These are phyloP conservation scores for Lithospermum erythrorhizon DNA, from an alignment of 257 asterid genomes.

Conservation along the genomic window DNA sequence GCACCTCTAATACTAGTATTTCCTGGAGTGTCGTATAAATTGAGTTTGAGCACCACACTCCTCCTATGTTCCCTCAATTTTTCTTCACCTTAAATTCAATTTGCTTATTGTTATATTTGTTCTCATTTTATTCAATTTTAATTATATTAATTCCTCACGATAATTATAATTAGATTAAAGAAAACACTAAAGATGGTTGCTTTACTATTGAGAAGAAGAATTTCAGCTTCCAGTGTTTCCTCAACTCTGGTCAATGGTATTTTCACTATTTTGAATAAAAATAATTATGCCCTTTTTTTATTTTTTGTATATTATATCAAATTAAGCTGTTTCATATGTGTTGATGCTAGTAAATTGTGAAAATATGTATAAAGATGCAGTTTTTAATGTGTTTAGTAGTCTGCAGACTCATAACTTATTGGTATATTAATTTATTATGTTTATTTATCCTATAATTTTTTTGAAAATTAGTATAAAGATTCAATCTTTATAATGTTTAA, in stretches of 20 bases:
- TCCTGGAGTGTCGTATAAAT: not conserved
- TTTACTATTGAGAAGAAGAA: not conserved
- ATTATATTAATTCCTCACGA: too few species aligned
- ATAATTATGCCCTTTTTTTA: not conserved
- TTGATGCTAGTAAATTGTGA: not conserved
- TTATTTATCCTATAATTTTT: not conserved
- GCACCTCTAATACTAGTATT: too few species aligned
- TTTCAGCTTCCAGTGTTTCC: not conserved
- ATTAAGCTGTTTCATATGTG: not conserved
- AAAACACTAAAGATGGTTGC: not conserved
- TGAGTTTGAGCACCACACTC: slow-evolving; percentile 6
- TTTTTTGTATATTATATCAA: slow-evolving; percentile 2
- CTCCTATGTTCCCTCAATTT: slow-evolving; percentile 7
- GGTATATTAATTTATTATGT: not conserved
- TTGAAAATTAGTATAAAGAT: not conserved
- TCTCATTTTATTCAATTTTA: slow-evolving; percentile 7
- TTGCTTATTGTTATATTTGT: not conserved
- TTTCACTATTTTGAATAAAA: slow-evolving; percentile 4
- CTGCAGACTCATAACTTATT: not conserved
- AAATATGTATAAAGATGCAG: not conserved
- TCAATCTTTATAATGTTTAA: too few species aligned
- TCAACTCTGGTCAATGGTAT: not conserved
- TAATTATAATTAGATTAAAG: too few species aligned
- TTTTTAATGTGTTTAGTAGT: not conserved
- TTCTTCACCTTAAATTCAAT: not conserved